A percentile compares a stretch with the other conserved stretches of the same genome.
Conservation (phyloP, 225 moss, liverwort and hornwort species). For the Polytrichum commune region DNA sequence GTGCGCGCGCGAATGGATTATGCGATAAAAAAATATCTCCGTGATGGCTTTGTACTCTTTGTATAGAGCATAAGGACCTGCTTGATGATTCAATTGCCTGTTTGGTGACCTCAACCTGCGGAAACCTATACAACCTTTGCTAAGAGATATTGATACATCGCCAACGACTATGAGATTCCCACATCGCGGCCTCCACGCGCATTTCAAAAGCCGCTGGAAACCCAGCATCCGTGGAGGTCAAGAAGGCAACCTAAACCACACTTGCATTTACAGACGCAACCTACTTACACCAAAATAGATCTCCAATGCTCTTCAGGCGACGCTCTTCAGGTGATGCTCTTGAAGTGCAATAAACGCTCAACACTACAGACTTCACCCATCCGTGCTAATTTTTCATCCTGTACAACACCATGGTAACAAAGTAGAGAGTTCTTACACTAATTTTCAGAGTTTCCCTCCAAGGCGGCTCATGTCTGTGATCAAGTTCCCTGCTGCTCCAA, state of each 20-base stretch:
- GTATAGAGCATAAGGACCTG: too few relatives aligned
- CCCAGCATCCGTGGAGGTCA: constrained; percentile 2
- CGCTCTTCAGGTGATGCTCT: constrained; percentile 11
- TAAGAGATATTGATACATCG: background rate
- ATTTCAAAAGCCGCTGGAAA: constrained; percentile 7
- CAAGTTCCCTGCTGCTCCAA: constrained; percentile 11
- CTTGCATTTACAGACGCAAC: constrained; percentile 10
- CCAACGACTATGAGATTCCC: background rate
- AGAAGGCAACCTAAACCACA: background rate
- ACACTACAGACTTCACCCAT: background rate
- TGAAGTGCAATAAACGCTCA: background rate
- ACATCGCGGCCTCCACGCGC: background rate
- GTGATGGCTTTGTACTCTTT: too few relatives aligned
- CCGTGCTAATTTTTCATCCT: too few relatives aligned
- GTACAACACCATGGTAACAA: too few relatives aligned
- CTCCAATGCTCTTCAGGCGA: constrained; percentile 13
- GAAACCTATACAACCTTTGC: too few relatives aligned
- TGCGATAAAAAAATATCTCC: too few relatives aligned
- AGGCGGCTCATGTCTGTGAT: constrained; percentile 22
- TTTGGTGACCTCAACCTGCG: too few relatives aligned
- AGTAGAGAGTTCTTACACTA: constrained; percentile 15
- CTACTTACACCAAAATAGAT: constrained; percentile 20
- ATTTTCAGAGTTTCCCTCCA: constrained; percentile 7
- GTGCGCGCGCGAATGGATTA: too few relatives aligned
- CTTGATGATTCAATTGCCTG: too few relatives aligned